A percentile compares a stretch with the other conserved stretches of the same genome.
phyloP scores from a whole-genome alignment of 345 rosid genomes.

The Erucastrum elatum region DNA sequence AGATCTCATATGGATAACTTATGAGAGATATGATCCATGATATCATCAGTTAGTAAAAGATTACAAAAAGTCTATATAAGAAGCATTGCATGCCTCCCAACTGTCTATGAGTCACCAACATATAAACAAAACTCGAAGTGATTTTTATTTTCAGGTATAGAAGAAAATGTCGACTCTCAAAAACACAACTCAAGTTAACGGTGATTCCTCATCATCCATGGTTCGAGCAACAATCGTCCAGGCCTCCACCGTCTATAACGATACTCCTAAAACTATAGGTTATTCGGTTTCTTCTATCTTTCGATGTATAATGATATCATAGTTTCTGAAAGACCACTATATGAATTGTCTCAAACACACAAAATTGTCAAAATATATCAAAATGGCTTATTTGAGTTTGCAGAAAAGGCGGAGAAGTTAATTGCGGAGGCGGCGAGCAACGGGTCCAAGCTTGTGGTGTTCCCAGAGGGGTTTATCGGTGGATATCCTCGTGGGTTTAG shows the following conservation, averaged over 20 bases:
- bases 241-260: neutral
- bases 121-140: neutral
- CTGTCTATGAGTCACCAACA: neutral
- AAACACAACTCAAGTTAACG: neutral
- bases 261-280: neutral
- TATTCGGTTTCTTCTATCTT: neutral
- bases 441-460: neutral
- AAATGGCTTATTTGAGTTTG: neutral
- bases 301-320: neutral
- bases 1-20: neutral
- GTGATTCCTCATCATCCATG: neutral
- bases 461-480: neutral
- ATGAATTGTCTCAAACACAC: neutral
- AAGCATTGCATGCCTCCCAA: neutral
- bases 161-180: neutral
- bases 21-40: neutral
- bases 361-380: neutral
- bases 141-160: neutral
- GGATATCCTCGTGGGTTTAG: neutral
- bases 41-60: neutral
- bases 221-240: neutral
- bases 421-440: neutral
- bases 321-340: neutral
- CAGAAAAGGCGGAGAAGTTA: neutral
- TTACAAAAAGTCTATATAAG: neutral